Evolutionary conservation across 2,329 filamentous ascomycete genomes (phyloP).

Genomic region (Ramularia endophylla): DNA sequence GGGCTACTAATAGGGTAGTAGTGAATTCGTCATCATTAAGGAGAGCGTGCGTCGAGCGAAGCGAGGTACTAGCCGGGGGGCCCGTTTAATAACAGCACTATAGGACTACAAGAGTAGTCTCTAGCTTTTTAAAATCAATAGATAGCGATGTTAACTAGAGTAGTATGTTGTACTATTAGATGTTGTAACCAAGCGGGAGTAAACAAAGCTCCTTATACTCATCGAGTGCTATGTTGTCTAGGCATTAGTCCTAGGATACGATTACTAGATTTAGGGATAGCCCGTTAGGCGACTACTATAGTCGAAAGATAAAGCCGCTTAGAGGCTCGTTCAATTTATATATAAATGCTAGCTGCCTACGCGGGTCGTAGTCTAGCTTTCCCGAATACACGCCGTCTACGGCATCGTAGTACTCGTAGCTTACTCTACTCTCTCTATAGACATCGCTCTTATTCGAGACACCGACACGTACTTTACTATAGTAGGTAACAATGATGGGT

Average conservation of each 20-base stretch:
- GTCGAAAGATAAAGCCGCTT: constrained; percentile 5
- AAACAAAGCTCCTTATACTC: constrained; percentile 51
- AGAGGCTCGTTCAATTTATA: not conserved
- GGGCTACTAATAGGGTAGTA: constrained; percentile 6
- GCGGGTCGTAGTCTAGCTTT: too few relatives aligned
- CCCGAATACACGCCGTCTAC: too few relatives aligned
- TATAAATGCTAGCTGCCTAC: not conserved
- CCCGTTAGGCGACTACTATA: constrained; percentile 8
- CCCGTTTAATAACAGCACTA: constrained; percentile 54
- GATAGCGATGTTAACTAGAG: constrained; percentile 47
- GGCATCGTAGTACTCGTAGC: constrained; percentile 45
- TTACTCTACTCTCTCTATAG: constrained; percentile 5
- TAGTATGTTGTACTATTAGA: constrained; percentile 46
- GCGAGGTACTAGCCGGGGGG: constrained; percentile 30
- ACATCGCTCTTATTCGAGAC: too few relatives aligned
- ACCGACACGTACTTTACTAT: constrained; percentile 16
- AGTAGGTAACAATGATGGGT: constrained; percentile 46
- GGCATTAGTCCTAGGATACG: constrained; percentile 46
- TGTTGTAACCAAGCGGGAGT: constrained; percentile 41
- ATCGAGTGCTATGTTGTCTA: constrained; percentile 41
- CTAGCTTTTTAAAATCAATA: constrained; percentile 55
- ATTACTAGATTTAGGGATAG: constrained; percentile 27
- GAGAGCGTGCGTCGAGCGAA: constrained; percentile 45
- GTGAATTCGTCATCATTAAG: constrained; percentile 39
- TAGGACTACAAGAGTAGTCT: constrained; percentile 45